Percentiles rank a stretch among this genome's conserved stretches.
These are phyloP conservation scores for Ganoderma meredithae DNA, from an alignment of 1,284 basidiomycete species.

Conservation along the genomic window DNA sequence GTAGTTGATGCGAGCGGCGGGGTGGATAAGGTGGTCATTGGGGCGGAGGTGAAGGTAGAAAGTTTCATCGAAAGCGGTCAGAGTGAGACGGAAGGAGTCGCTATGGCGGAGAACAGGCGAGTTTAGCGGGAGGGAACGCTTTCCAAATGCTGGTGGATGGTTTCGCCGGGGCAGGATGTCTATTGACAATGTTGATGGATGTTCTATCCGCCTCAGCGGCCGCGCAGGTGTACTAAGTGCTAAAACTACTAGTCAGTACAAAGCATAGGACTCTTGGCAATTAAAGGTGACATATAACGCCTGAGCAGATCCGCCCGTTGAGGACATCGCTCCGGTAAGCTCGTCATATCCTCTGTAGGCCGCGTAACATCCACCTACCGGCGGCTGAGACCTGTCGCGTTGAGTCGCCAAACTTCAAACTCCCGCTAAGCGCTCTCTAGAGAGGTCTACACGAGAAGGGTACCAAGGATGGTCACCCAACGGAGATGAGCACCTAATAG, in stretches of 20 bases:
- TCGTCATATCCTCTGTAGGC: background rate
- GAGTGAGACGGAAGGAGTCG: slow-evolving; percentile 70
- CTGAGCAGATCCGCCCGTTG: background rate
- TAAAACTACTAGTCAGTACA: slow-evolving; percentile 6
- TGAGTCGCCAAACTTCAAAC: no score
- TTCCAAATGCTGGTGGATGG: slow-evolving; percentile 46
- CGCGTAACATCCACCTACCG: background rate
- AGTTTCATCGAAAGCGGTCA: slow-evolving; percentile 68
- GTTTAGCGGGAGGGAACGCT: slow-evolving; percentile 41
- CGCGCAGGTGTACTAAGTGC: slow-evolving; percentile 53
- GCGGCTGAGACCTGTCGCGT: no score
- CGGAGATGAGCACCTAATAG: no score
- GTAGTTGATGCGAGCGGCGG: slow-evolving; percentile 74
- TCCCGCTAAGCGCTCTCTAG: no score
- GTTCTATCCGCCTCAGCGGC: slow-evolving; percentile 62
- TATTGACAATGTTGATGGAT: slow-evolving; percentile 65
- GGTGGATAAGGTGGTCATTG: slow-evolving; percentile 80
- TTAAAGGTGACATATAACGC: background rate
- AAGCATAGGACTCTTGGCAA: background rate
- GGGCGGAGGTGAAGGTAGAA: slow-evolving; percentile 77
- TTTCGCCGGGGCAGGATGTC: slow-evolving; percentile 70
- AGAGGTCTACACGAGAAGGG: no score
- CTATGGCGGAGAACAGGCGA: slow-evolving; percentile 59
- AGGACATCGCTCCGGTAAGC: background rate
- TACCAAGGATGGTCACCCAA: no score